A percentile compares a stretch with the other conserved stretches of the same genome.
Conservation (phyloP, 495 filamentous ascomycete species). For the Penicillium nucicola region DNA sequence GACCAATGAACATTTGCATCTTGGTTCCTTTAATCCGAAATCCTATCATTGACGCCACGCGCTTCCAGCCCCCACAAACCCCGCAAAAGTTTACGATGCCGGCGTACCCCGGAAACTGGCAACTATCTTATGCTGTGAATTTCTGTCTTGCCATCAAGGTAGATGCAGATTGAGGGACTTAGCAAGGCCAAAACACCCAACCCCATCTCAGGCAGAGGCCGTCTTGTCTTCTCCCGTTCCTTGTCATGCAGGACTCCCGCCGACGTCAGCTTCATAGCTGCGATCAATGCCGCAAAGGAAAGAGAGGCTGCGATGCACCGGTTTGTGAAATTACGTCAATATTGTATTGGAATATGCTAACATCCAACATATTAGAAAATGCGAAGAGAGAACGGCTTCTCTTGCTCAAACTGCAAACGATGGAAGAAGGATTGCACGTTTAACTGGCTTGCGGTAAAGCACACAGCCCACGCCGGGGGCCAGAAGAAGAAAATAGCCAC, state of each 20-base stretch:
- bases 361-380: constrained; percentile 6
- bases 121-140: no score
- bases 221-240: background rate
- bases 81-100: no score
- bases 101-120: no score
- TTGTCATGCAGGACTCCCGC: constrained; percentile 7
- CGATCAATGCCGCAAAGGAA: constrained; percentile 45
- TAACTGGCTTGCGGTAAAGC: constrained; percentile 20
- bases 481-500: background rate
- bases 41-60: no score
- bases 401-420: constrained; percentile 27
- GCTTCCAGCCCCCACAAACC: no score
- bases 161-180: background rate
- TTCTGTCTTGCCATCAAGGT: no score
- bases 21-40: no score
- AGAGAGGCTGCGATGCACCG: constrained; percentile 39
- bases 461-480: background rate
- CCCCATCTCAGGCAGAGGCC: background rate
- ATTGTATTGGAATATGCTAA: background rate
- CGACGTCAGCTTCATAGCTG: constrained; percentile 40
- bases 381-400: constrained; percentile 3
- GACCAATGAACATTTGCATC: no score
- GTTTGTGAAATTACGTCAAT: constrained; percentile 1
- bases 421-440: constrained; percentile 32
- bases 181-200: background rate